Evolutionary conservation across 441 rosid genomes (phyloP).

Genomic region (Adansonia rubrostipa): DNA sequence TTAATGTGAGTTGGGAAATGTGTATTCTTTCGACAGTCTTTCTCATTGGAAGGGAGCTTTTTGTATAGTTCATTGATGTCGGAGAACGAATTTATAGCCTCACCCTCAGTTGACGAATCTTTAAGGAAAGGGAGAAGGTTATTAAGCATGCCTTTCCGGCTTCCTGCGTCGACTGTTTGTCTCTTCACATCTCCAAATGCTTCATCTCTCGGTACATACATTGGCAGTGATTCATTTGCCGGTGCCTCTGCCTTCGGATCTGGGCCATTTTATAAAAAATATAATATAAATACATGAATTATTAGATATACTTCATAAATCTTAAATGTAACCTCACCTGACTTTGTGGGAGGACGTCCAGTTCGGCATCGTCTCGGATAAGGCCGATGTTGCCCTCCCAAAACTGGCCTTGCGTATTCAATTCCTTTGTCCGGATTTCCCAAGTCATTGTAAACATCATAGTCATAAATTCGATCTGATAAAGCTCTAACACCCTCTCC

Average conservation of each 20-base stretch:
- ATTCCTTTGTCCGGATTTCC: slow-evolving; percentile 35
- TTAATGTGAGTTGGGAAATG: neutral
- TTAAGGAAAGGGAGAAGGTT: slow-evolving; percentile 14
- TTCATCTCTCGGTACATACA: slow-evolving; percentile 32
- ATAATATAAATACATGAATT: neutral
- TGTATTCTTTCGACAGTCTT: neutral
- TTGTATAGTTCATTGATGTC: slow-evolving; percentile 14
- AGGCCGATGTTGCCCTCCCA: slow-evolving; percentile 37
- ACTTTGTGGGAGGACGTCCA: slow-evolving; percentile 25
- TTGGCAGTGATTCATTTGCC: neutral
- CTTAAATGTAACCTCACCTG: neutral
- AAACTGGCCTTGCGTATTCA: slow-evolving; percentile 32
- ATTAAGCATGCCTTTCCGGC: neutral
- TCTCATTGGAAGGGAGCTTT: neutral
- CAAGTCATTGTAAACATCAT: slow-evolving; percentile 47
- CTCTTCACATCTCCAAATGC: slow-evolving; percentile 8
- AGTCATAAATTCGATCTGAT: slow-evolving; percentile 48
- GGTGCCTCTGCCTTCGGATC: slow-evolving; percentile 21
- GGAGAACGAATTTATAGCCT: neutral
- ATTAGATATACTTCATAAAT: neutral
- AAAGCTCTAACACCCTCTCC: slow-evolving; percentile 43
- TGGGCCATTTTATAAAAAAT: neutral
- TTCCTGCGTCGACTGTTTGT: neutral
- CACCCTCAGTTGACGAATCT: neutral
- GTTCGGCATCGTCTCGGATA: slow-evolving; percentile 41